Percentiles rank a stretch among this genome's conserved stretches.
phyloP scores from a whole-genome alignment of 805 yeast genomes.

The Maudiozyma pseudohumilis region DNA sequence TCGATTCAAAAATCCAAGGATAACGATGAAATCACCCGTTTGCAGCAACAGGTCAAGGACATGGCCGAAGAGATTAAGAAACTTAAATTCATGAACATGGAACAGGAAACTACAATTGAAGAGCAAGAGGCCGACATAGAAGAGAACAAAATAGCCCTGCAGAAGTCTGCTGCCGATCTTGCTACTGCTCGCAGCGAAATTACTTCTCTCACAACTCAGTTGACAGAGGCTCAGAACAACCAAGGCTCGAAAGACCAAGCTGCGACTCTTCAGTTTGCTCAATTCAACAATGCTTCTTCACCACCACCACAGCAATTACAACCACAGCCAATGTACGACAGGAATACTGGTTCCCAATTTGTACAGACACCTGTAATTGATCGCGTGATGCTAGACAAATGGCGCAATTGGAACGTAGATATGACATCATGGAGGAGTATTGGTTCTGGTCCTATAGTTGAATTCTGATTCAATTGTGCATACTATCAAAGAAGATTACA shows the following conservation, averaged over 20 bases:
- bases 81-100: constrained; percentile 27
- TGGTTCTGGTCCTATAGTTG: constrained; percentile 55
- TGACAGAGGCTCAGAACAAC: constrained; percentile 7
- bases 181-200: neutral
- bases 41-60: constrained; percentile 33
- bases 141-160: constrained; percentile 6
- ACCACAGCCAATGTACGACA: neutral
- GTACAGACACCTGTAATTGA: constrained; percentile 24
- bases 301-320: neutral
- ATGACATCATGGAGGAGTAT: constrained; percentile 74
- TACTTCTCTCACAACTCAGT: constrained; percentile 19
- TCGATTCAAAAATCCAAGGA: constrained; percentile 28
- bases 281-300: constrained; percentile 9
- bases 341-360: neutral
- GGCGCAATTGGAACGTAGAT: constrained; percentile 82
- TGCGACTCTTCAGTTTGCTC: constrained; percentile 10
- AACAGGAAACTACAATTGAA: constrained; percentile 27
- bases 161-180: neutral
- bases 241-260: neutral
- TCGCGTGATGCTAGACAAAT: constrained; percentile 51
- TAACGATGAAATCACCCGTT: constrained; percentile 25
- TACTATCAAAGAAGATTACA: constrained; percentile 2
- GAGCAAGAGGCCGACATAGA: constrained; percentile 31
- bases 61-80: constrained; percentile 28
- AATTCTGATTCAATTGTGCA: constrained; percentile 24